A percentile compares a stretch with the other conserved stretches of the same genome.
Evolutionary conservation across 108 stramenopile species (phyloP).

Genomic region (Aureococcus anophagefferens): DNA sequence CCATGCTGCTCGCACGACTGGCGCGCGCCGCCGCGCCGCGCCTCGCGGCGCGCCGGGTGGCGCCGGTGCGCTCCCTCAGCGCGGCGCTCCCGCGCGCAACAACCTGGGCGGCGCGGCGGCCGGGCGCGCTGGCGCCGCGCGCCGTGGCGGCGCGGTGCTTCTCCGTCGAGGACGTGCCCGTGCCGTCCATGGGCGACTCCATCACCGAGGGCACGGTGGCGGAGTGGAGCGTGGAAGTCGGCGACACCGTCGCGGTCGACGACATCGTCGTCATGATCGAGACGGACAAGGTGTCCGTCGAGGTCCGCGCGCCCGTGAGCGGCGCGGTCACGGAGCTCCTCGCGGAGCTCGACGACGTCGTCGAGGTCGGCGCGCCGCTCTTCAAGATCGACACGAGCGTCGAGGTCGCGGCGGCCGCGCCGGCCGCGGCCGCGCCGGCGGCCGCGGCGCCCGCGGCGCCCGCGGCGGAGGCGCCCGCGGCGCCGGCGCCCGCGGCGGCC

Average conservation of each 20-base stretch:
- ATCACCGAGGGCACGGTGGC: slow-evolving; percentile 96
- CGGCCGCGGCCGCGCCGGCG: slow-evolving; percentile 12
- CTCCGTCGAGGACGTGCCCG: too few relatives aligned
- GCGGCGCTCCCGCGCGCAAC: too few relatives aligned
- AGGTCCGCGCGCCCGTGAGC: slow-evolving; percentile 68
- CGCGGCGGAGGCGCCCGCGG: slow-evolving; percentile 30
- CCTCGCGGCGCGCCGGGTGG: too few relatives aligned
- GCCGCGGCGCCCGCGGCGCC: slow-evolving; percentile 25
- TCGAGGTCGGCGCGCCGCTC: slow-evolving; percentile 80
- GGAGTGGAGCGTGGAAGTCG: slow-evolving; percentile 53
- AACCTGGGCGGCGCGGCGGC: too few relatives aligned
- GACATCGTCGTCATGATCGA: slow-evolving; percentile 69
- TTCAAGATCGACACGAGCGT: slow-evolving; percentile 81
- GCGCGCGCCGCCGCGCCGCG: too few relatives aligned
- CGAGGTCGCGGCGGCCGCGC: slow-evolving; percentile 24
- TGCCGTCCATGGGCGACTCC: slow-evolving; percentile 65
- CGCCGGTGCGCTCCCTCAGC: too few relatives aligned
- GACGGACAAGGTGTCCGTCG: slow-evolving; percentile 94
- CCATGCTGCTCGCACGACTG: too few relatives aligned
- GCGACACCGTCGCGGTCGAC: slow-evolving; percentile 35
- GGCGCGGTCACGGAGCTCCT: slow-evolving; percentile 77
- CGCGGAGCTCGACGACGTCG: slow-evolving; percentile 84
- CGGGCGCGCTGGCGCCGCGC: too few relatives aligned
- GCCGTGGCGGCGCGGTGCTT: too few relatives aligned
- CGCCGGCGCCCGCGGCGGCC: slow-evolving; percentile 38